phyloP scores from a whole-genome alignment of 1,284 basidiomycete species.

The Ganoderma lucidum region DNA sequence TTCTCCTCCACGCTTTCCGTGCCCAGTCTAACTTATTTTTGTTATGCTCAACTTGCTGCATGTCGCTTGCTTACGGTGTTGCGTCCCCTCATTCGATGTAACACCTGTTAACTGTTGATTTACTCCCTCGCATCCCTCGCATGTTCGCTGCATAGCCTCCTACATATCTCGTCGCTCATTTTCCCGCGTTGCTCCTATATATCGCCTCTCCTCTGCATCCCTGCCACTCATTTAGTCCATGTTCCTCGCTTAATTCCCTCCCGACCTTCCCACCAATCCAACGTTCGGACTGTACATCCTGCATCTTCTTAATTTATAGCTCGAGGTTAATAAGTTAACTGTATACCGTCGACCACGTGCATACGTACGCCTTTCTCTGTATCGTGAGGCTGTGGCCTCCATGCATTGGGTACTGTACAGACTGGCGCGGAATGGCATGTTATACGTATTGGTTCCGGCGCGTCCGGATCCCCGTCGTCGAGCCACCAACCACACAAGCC shows the following conservation, averaged over 20 bases:
- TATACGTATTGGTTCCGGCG: constrained; percentile 3
- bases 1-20: neutral
- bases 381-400: neutral
- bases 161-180: neutral
- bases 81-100: neutral
- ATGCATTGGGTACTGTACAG: neutral
- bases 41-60: constrained; percentile 4
- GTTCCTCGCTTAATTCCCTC: neutral
- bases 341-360: neutral
- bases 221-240: neutral
- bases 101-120: neutral
- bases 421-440: neutral
- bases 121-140: neutral
- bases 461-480: neutral
- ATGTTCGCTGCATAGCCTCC: neutral
- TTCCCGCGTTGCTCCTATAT: neutral
- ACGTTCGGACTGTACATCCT: neutral
- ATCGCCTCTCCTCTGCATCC: neutral
- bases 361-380: neutral
- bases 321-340: neutral
- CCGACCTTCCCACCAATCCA: neutral
- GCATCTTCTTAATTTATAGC: neutral
- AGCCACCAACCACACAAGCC: neutral
- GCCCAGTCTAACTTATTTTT: neutral
- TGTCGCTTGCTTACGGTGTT: constrained; percentile 7